phyloP scores from a whole-genome alignment of 176 grass and related monocot genomes.

The Oryza glaberrima region DNA sequence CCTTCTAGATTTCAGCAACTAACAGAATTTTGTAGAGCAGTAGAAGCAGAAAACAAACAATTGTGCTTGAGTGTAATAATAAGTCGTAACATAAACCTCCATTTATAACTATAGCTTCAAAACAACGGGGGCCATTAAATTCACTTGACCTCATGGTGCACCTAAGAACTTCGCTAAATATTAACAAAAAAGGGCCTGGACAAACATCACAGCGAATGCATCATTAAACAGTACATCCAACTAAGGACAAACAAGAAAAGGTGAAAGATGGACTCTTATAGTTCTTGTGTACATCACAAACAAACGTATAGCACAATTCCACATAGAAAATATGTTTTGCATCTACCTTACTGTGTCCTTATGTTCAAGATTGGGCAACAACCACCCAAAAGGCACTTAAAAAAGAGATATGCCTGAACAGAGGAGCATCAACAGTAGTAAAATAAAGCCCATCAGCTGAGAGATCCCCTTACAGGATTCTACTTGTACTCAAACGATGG shows the following conservation, averaged over 20 bases:
- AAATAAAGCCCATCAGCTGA: not conserved
- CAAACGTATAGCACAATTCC: not conserved
- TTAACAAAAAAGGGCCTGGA: not conserved
- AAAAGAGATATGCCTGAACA: not conserved
- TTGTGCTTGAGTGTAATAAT: not conserved
- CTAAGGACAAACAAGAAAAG: not conserved
- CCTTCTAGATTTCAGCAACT: conserved; percentile 9
- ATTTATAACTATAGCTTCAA: not conserved
- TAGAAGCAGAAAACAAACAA: not conserved
- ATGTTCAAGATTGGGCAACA: not conserved
- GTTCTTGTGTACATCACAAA: not conserved
- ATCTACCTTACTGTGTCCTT: not conserved
- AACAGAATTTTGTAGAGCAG: not conserved
- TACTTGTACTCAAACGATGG: conserved; percentile 32
- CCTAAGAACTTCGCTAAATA: not conserved
- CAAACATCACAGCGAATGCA: not conserved
- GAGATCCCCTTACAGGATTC: not conserved
- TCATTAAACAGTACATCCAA: conserved; percentile 13
- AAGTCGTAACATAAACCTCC: not conserved
- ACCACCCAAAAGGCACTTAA: not conserved
- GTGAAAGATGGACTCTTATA: not conserved
- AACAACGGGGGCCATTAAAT: not conserved
- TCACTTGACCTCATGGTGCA: not conserved
- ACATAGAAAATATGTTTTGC: not conserved
- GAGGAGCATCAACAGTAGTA: not conserved